phyloP scores from a whole-genome alignment of 1,139 yeast genomes.

The Nakaseomyces bracarensis region DNA sequence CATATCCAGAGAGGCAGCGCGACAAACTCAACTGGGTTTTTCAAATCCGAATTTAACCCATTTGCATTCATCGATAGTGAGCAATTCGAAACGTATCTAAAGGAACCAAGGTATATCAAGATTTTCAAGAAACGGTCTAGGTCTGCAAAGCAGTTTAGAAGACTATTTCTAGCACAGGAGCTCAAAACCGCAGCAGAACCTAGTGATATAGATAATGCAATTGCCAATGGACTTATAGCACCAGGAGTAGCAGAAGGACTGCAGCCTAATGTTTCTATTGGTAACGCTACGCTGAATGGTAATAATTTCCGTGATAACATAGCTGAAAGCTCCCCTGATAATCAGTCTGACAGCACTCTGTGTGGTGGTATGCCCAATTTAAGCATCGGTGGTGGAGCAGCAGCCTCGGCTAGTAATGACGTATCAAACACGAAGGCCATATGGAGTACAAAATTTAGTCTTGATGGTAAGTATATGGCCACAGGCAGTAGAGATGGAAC shows the following conservation, averaged over 20 bases:
- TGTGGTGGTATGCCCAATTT: constrained; percentile 6
- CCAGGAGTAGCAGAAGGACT: constrained; percentile 2
- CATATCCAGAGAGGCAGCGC: constrained; percentile 3
- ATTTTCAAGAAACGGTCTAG: constrained; percentile 38
- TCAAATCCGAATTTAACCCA: constrained; percentile 7
- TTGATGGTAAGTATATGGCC: constrained; percentile 76
- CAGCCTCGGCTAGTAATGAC: constrained; percentile 1
- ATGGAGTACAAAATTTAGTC: constrained; percentile 65
- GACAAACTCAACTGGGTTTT: not conserved
- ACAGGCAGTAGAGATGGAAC: constrained; percentile 71
- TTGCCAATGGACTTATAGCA: constrained; percentile 7
- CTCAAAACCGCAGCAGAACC: constrained; percentile 33
- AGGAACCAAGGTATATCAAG: constrained; percentile 48
- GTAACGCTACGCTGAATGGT: constrained; percentile 4
- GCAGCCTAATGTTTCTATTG: not conserved
- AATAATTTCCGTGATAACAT: constrained; percentile 3
- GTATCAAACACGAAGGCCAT: constrained; percentile 39
- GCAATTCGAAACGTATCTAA: constrained; percentile 35
- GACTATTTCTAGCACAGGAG: constrained; percentile 77
- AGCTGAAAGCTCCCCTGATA: not conserved
- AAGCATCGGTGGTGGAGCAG: not conserved
- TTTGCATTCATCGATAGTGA: constrained; percentile 24
- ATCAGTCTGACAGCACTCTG: constrained; percentile 1
- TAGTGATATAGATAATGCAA: constrained; percentile 8
- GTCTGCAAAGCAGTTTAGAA: constrained; percentile 41